Evolutionary conservation across 2,329 filamentous ascomycete genomes (phyloP).

Genomic region (Davidsoniella eucalypti): DNA sequence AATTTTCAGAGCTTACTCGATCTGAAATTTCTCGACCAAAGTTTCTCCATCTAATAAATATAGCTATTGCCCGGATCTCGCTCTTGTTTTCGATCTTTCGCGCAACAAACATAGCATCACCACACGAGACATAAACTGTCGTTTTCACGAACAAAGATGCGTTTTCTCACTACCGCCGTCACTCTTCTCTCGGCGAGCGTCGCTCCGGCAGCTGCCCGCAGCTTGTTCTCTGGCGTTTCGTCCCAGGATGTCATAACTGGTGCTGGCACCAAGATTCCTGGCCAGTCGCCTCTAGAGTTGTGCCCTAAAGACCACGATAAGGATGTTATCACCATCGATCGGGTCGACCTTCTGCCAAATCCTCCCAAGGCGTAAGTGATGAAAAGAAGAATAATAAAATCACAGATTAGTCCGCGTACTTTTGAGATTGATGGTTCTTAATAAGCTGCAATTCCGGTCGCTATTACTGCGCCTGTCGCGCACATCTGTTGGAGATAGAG

Average conservation of each 20-base stretch:
- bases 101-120: too few relatives aligned
- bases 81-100: too few relatives aligned
- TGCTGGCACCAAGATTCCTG: conserved; percentile 42
- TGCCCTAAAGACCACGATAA: conserved; percentile 44
- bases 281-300: conserved; percentile 70
- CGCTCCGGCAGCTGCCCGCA: conserved; percentile 29
- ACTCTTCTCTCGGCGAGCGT: conserved; percentile 30
- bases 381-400: not conserved
- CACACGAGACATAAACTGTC: not conserved
- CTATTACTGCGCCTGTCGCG: too few relatives aligned
- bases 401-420: conserved; percentile 14
- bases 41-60: too few relatives aligned
- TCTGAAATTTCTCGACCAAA: too few relatives aligned
- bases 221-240: conserved; percentile 22
- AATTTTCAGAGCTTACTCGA: too few relatives aligned
- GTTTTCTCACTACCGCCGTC: conserved; percentile 22
- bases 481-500: not conserved
- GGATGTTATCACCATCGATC: conserved; percentile 60
- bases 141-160: conserved; percentile 1
- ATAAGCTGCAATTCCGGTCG: too few relatives aligned
- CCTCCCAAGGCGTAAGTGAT: conserved; percentile 64
- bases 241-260: conserved; percentile 19
- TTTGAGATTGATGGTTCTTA: not conserved
- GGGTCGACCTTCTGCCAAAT: conserved; percentile 70
- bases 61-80: too few relatives aligned